Conservation (phyloP, 768 basidiomycete species). For the Suillus tomentosus region DNA sequence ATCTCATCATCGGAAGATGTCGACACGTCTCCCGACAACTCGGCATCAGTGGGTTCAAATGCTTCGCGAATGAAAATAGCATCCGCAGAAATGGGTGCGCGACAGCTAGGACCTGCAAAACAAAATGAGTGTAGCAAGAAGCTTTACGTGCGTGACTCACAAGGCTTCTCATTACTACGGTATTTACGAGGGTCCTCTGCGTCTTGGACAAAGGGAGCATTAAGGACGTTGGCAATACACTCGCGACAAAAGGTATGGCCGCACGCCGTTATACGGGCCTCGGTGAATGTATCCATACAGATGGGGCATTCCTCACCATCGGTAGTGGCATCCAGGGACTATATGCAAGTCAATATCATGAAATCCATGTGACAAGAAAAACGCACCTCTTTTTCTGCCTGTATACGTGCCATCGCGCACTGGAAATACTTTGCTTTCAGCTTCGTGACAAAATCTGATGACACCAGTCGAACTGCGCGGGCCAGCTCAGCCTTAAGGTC, state of each 20-base stretch:
- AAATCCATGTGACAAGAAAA: not conserved
- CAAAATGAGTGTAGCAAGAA: constrained; percentile 1
- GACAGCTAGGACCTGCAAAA: constrained; percentile 61
- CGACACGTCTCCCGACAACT: constrained; percentile 28
- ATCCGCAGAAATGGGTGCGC: constrained; percentile 46
- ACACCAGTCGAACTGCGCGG: constrained; percentile 46
- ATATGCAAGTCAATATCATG: constrained; percentile 5
- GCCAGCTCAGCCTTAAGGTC: constrained; percentile 44
- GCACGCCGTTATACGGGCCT: constrained; percentile 60
- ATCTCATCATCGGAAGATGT: constrained; percentile 31
- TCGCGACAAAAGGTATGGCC: constrained; percentile 62
- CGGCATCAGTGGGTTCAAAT: constrained; percentile 60
- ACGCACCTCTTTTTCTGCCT: constrained; percentile 55
- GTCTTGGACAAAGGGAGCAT: constrained; percentile 37
- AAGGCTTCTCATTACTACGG: constrained; percentile 49
- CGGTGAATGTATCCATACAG: constrained; percentile 59
- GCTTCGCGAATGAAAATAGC: constrained; percentile 56
- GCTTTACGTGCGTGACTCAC: constrained; percentile 36
- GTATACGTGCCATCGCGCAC: constrained; percentile 43
- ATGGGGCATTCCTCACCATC: constrained; percentile 64
- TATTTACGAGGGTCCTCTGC: constrained; percentile 38
- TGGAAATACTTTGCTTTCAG: constrained; percentile 51
- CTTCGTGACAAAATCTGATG: constrained; percentile 48
- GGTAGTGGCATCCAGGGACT: constrained; percentile 52
- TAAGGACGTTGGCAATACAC: constrained; percentile 55